These are phyloP conservation scores for Dioscorea cayenensis DNA, from an alignment of 116 monocot species.

Conservation along the genomic window DNA sequence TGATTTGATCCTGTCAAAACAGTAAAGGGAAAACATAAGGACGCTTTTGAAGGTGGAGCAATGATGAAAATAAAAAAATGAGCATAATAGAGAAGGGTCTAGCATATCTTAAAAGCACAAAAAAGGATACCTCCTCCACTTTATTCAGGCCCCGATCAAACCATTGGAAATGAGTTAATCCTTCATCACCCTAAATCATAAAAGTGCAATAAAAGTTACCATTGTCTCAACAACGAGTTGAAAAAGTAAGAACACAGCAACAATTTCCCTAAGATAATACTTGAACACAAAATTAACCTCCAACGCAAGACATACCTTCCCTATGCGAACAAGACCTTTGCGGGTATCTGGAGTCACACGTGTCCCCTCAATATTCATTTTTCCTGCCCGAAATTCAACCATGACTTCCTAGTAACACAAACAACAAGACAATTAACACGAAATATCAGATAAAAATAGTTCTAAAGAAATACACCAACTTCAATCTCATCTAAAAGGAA, in stretches of 20 bases:
- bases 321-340: conserved; percentile 85
- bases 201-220: conserved; percentile 8
- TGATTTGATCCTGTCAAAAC: conserved; percentile 73
- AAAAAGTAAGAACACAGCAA: not conserved
- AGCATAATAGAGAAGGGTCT: too few species aligned
- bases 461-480: not conserved
- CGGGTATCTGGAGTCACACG: conserved; percentile 77
- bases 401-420: conserved; percentile 48
- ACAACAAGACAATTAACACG: not conserved
- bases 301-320: conserved; percentile 46
- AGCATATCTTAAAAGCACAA: not conserved
- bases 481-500: too few species aligned
- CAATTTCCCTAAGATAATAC: not conserved
- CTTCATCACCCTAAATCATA: conserved; percentile 78
- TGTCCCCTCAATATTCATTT: conserved; percentile 63
- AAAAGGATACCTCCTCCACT: conserved; percentile 81
- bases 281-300: not conserved
- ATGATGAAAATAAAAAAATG: not conserved
- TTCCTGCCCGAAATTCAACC: conserved; percentile 93
- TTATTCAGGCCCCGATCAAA: conserved; percentile 56
- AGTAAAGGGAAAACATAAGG: conserved; percentile 40
- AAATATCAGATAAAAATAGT: not conserved
- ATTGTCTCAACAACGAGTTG: not conserved
- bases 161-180: conserved; percentile 94
- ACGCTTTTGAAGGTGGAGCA: not conserved